Conservation (phyloP, 257 asterid genomes). For the Plantago elongata region DNA sequence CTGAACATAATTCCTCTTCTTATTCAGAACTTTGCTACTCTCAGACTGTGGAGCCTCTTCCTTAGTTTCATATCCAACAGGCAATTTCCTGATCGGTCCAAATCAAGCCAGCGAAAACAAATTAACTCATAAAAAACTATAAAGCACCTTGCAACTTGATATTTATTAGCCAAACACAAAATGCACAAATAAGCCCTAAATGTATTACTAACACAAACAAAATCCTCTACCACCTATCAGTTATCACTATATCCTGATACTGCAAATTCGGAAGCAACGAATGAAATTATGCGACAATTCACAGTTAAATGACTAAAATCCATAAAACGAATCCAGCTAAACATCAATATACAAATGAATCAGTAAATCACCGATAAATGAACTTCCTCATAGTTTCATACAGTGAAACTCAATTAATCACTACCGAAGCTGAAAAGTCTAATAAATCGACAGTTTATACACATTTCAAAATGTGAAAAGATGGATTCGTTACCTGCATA, state of each 20-base stretch:
- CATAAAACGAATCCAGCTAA: too few relatives aligned
- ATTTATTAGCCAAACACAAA: background rate
- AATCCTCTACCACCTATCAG: too few relatives aligned
- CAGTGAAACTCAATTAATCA: too few relatives aligned
- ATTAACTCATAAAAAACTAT: slow-evolving; percentile 14
- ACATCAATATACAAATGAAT: too few relatives aligned
- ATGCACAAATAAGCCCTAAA: background rate
- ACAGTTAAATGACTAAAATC: too few relatives aligned
- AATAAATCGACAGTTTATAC: background rate
- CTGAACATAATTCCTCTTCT: slow-evolving; percentile 72
- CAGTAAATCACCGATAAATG: too few relatives aligned
- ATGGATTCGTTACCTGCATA: slow-evolving; percentile 25
- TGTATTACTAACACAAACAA: background rate
- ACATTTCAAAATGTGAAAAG: background rate
- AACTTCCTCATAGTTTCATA: too few relatives aligned
- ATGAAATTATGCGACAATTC: too few relatives aligned
- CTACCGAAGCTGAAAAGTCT: too few relatives aligned
- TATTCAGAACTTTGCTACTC: slow-evolving; percentile 43
- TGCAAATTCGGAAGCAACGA: too few relatives aligned
- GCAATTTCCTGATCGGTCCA: slow-evolving; percentile 22
- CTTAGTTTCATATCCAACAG: slow-evolving; percentile 20
- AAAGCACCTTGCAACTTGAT: background rate
- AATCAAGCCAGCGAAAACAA: background rate
- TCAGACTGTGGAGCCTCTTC: slow-evolving; percentile 20
- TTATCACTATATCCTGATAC: too few relatives aligned